phyloP scores from a whole-genome alignment of 352 stramenopile genomes.

The Globisporangium cylindrosporum region DNA sequence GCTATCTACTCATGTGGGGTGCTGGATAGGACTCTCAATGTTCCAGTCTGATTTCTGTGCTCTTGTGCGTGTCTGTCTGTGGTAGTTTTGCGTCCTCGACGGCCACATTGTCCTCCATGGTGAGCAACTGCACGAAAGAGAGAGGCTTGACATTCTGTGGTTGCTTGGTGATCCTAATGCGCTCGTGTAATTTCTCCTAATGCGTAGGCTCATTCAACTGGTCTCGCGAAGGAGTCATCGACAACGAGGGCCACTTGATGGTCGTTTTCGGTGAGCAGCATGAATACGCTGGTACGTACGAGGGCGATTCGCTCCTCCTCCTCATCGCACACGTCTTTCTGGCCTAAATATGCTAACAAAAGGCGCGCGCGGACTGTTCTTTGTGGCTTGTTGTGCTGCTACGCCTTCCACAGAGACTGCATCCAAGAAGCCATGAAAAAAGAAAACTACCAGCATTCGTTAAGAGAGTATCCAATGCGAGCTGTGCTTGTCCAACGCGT shows the following conservation, averaged over 20 bases:
- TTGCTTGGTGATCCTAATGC: no score
- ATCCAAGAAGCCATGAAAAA: not conserved
- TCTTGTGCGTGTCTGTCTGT: not conserved
- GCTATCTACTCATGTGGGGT: not conserved
- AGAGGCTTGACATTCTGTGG: not conserved
- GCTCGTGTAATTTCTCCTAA: not conserved
- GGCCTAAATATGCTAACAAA: not conserved
- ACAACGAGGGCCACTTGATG: not conserved
- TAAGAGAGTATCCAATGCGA: no score
- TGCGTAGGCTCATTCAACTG: not conserved
- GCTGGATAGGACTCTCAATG: no score
- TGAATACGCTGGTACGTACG: not conserved
- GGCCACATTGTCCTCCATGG: not conserved
- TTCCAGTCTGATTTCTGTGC: not conserved
- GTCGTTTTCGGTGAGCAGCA: not conserved
- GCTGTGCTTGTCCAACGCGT: no score
- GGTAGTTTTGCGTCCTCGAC: not conserved
- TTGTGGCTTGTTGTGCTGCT: not conserved
- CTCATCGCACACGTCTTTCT: not conserved
- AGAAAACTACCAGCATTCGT: no score
- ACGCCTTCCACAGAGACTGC: not conserved
- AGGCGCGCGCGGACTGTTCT: not conserved
- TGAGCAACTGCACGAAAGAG: not conserved
- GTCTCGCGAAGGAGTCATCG: not conserved
- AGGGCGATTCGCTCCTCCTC: no score